A percentile compares a stretch with the other conserved stretches of the same genome.
Conservation (phyloP, 2,329 filamentous ascomycete genomes). For the Fusarium sp. region DNA sequence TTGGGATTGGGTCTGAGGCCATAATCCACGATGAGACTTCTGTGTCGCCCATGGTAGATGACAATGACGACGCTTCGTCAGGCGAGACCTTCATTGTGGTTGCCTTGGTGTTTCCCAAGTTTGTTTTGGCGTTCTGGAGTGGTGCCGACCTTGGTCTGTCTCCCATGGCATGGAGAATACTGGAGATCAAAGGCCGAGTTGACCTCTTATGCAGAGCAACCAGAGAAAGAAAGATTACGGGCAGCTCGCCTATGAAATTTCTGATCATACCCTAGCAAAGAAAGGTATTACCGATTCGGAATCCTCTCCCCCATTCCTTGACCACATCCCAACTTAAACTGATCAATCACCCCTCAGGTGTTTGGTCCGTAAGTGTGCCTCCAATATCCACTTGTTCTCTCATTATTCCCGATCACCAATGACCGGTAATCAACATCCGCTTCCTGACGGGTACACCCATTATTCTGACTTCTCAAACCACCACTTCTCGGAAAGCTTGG, state of each 20-base stretch:
- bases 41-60: constrained; percentile 6
- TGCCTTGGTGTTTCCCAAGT: neutral
- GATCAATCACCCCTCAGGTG: constrained; percentile 20
- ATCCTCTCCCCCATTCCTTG: constrained; percentile 9
- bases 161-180: neutral
- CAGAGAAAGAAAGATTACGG: neutral
- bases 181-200: neutral
- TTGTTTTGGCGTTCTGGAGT: neutral
- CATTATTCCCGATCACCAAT: constrained; percentile 3
- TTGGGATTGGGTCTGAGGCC: neutral
- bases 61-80: neutral
- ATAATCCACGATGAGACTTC: neutral
- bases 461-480: neutral
- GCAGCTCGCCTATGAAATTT: constrained; percentile 8
- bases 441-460: neutral
- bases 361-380: constrained; percentile 5
- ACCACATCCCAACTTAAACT: neutral
- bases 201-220: neutral
- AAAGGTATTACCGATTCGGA: constrained; percentile 2
- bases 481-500: neutral
- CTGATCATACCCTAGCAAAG: constrained; percentile 1
- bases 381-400: constrained; percentile 16
- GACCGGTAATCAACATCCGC: constrained; percentile 6
- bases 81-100: constrained; percentile 16
- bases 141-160: neutral